Evolutionary conservation across 257 asterid genomes (phyloP), one percentile per base, ranked within the genome.

Genomic region (Plantago ovata): DNA sequence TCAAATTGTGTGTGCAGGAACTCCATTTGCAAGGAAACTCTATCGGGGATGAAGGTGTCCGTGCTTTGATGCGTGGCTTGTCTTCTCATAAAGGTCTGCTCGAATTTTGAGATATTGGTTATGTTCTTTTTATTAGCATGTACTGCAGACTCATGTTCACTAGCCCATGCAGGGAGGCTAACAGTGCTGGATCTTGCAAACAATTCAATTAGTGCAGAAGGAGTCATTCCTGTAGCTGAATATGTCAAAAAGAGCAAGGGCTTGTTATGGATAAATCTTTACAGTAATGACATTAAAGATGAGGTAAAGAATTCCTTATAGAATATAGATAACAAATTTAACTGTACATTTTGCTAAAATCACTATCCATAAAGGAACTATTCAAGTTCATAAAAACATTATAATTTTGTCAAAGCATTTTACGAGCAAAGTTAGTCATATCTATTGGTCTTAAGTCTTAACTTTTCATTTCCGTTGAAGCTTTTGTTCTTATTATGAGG

Each of bases 31-130:
- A 89, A 72, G 98, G 97, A 51, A 92, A 92, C 81, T 69, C 91
- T 55, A 74, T 92, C 53, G 98, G 98, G 1, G 95, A 92, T 85
- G 98, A 85, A 82, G 98, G 98, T 32, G 88, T 77, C 38, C 76
- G 81, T 57, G 91, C 97, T 57, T 74, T 92, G 69, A 79, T 88
- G 72, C 58, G 84, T 63, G 95, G 98, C 51, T 68, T 92, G 78
- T 79, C 86, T 69, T 73, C 80, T 64, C 84, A 73, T 44, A 88
- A 72, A 88, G 97, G 98, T 88, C 65, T 74, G 42, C 54, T 58
- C 59, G 60, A 42, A 51, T 56, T 56, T 23, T 16, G 33, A 45
- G 23, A 14, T 61, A 19, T 41, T 16, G n/a, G 59, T 38, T 48
- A 36, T 56, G 39, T 62, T 42, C 15, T 52, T 48, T 53, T 11